These are phyloP conservation scores for Metschnikowia peoriensis DNA, from an alignment of 805 yeast species.

Conservation along the genomic window DNA sequence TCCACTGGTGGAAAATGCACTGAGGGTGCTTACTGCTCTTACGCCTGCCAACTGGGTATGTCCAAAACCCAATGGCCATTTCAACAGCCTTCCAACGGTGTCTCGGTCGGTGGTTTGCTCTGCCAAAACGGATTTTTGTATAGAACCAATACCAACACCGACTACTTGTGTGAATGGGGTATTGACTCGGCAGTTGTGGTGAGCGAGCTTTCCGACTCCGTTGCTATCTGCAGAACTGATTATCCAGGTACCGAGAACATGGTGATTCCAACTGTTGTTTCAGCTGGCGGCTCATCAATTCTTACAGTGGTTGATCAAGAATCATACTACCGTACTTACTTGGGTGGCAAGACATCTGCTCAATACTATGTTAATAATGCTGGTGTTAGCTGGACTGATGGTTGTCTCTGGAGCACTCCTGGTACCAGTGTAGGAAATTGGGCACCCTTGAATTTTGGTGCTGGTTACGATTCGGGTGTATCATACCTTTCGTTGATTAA, in stretches of 20 bases:
- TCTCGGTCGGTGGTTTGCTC: conserved; percentile 87
- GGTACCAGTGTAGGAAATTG: conserved; percentile 91
- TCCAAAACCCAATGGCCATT: conserved; percentile 98
- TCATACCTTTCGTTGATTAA: conserved; percentile 90
- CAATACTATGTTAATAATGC: conserved; percentile 98
- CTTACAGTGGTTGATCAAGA: conserved; percentile 79
- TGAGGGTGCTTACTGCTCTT: conserved; percentile 94
- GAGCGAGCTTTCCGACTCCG: conserved; percentile 58
- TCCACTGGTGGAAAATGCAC: conserved; percentile 68
- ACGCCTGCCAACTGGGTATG: conserved; percentile 98
- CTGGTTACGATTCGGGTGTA: conserved; percentile 68
- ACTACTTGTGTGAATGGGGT: conserved; percentile 89
- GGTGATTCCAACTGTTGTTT: conserved; percentile 88
- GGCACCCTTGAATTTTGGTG: conserved; percentile 96
- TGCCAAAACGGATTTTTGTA: conserved; percentile 84
- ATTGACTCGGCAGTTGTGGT: conserved; percentile 63
- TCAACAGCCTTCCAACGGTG: conserved; percentile 82
- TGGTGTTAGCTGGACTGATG: conserved; percentile 85
- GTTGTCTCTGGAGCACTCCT: conserved; percentile 88
- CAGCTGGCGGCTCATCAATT: conserved; percentile 61
- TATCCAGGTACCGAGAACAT: conserved; percentile 99
- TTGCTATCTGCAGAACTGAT: conserved; percentile 96
- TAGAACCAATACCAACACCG: conserved; percentile 67
- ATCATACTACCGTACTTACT: conserved; percentile 78
- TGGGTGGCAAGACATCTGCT: conserved; percentile 79